These are phyloP conservation scores for Corrigiola litoralis DNA, from an alignment of 179 eudicot species.

Conservation along the genomic window DNA sequence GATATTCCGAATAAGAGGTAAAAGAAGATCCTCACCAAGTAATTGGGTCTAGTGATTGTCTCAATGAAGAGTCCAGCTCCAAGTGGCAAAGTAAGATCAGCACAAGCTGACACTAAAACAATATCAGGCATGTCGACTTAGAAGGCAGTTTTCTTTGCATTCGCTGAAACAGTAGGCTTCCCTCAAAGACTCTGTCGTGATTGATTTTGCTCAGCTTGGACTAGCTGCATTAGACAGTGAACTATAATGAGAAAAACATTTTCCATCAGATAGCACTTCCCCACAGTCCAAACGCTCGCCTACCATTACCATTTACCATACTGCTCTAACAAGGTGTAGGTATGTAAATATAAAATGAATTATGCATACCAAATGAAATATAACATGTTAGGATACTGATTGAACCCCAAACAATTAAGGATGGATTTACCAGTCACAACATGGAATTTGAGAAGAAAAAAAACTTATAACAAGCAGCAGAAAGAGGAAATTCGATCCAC, in stretches of 20 bases:
- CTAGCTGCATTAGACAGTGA: conserved; percentile 47
- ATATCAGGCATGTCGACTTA: conserved; percentile 69
- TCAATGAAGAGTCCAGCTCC: conserved; percentile 89
- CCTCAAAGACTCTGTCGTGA: conserved; percentile 51
- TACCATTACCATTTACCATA: too few relatives aligned
- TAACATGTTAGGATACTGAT: too few relatives aligned
- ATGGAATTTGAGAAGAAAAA: too few relatives aligned
- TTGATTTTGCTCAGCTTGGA: conserved; percentile 47
- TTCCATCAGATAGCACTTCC: too few relatives aligned
- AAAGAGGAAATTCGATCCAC: too few relatives aligned
- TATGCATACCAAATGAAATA: too few relatives aligned
- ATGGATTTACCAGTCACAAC: too few relatives aligned
- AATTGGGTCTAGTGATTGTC: conserved; percentile 70
- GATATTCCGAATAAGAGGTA: too few relatives aligned
- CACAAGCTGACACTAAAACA: conserved; percentile 75
- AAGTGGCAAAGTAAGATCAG: conserved; percentile 90
- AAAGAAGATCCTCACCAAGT: conserved; percentile 48
- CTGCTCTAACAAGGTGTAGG: neutral
- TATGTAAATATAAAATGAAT: too few relatives aligned
- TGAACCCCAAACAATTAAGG: too few relatives aligned
- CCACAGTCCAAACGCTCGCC: too few relatives aligned
- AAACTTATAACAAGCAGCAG: too few relatives aligned
- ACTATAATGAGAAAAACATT: neutral
- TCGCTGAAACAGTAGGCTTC: conserved; percentile 42
- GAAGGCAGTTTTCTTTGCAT: conserved; percentile 38